Evolutionary conservation across 805 yeast species (phyloP), one percentile per base, ranked within the genome.

Genomic region (Wickerhamomyces silvicola): DNA sequence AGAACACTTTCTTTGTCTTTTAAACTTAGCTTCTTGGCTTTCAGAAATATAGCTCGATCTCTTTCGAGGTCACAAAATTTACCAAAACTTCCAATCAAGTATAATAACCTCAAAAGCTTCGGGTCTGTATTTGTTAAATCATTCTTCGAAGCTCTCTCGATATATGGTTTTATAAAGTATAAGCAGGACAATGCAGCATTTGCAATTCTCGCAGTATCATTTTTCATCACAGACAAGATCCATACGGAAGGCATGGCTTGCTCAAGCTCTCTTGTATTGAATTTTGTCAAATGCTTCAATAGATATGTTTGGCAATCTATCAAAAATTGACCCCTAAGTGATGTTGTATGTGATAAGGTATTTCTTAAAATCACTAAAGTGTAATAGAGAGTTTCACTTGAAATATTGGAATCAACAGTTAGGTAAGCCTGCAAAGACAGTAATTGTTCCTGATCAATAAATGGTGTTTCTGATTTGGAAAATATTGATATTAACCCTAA

Each of bases 221-320:
- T 56, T 24, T 66, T 61, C 44, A 70, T 55, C 3, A 41, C 46
- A 2, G 82, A 66, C 0, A 83, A 57, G 7, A 54, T 54, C 81
- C 86, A 77, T 4, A 75, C 56, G 35, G 84, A 66, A 1, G 87
- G 86, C 52, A 84, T 69, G 0, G 90, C 94, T 46, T 78, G 78
- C n/a, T 72, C 72, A 7, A 84, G 54, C 42, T 83, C 92, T 36
- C 52, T 62, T 0, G 68, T 64, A 31, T 66, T 70, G 56, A 79
- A 70, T 39, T 72, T 78, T 3, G 88, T 78, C 20, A 84, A 52
- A 20, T 72, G 59, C 21, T 61, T 60, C 39, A 82, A 49, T n/a
- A 84, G 45, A 2, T 72, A 62, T 0, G 62, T 46, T 48, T 75
- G 79, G 11, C 78, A 64, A 8, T 64, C 68, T 15, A 52, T 39